Base-by-base conservation (phyloP, 139 green algal species). In the Prasinococcaceae sp. region DNA sequence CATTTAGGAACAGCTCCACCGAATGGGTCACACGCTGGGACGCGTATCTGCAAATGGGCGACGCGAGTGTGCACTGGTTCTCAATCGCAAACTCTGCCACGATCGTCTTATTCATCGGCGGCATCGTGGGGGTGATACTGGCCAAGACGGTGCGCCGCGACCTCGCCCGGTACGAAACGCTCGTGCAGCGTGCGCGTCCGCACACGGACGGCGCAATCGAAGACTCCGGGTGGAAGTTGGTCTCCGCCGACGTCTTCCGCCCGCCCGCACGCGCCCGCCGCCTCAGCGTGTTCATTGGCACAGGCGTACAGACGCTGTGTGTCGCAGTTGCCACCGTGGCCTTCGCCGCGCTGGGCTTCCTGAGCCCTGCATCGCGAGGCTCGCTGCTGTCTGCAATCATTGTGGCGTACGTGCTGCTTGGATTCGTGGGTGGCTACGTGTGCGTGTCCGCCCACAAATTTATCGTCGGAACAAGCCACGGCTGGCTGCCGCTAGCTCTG, bases 211-310 rank as follows among this genome's bases (percentile, higher is more conserved):
- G 24, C 26, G 23, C 43, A 10, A 14, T 41, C 35, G 88, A 95
- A 32, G 87, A 94, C 65, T 80, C 70, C 20, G 88, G 88, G 19
- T 97, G 88, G 88, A 96, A 96, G 82, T 83, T 96, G 69, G 78
- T 97, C 42, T 72, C 71, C 4, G 88, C 86, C 3, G 88, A 97
- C 58, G 86, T 85, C 1, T 97, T 97, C 79, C 68, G 88, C 19
- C 33, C 84, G 14, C 88, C 88, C 36, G 20, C 55, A 19, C 51
- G 60, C 48, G 48, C 69, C 24, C 47, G 68, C 20, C 50, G 62
- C 19, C 70, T 96, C 26, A 82, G 77, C 29, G 74, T 92, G 38
- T 73, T 90, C 53, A 54, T 94, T 14, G 87, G 80, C 50, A 80
- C 72, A 8, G 88, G 88, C 38, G 74, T 93, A 2, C 88, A 94